Percentiles rank a stretch among this genome's conserved stretches.
These are phyloP conservation scores for Petunia secreta DNA, from an alignment of 257 asterid genomes.

Conservation along the genomic window DNA sequence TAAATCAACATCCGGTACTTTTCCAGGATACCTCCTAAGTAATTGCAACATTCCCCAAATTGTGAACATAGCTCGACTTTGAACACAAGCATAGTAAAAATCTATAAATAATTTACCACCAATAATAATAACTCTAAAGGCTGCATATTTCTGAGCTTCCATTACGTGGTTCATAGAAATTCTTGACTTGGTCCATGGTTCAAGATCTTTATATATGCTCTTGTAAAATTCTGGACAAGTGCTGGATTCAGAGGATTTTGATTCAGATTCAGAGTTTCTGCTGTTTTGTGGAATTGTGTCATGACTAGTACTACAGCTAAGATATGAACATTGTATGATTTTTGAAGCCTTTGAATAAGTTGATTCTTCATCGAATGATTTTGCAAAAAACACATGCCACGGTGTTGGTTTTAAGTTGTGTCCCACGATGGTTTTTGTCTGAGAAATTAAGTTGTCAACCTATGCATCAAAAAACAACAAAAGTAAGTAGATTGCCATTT, in stretches of 20 bases:
- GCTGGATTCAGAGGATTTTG: not conserved
- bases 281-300: not conserved
- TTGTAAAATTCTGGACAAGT: constrained; percentile 53
- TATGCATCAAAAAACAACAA: constrained; percentile 21
- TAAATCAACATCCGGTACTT: constrained; percentile 71
- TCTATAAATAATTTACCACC: constrained; percentile 61
- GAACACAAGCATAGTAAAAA: constrained; percentile 70
- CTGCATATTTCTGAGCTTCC: constrained; percentile 57
- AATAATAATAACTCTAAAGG: constrained; percentile 58
- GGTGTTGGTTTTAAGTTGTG: constrained; percentile 83
- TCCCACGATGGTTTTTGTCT: constrained; percentile 63
- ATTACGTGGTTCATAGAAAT: constrained; percentile 46
- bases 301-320: constrained; percentile 39
- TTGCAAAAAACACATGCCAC: constrained; percentile 65
- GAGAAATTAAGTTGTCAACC: constrained; percentile 54
- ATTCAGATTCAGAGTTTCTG: not conserved
- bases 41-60: constrained; percentile 71
- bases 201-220: constrained; percentile 49
- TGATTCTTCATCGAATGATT: constrained; percentile 43
- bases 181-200: constrained; percentile 61
- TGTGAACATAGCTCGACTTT: constrained; percentile 74
- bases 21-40: constrained; percentile 63
- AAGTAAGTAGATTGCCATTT: not conserved
- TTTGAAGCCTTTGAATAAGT: constrained; percentile 51
- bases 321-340: constrained; percentile 58